phyloP scores from a whole-genome alignment of 164 flowering plant species.

The Sedum album region DNA sequence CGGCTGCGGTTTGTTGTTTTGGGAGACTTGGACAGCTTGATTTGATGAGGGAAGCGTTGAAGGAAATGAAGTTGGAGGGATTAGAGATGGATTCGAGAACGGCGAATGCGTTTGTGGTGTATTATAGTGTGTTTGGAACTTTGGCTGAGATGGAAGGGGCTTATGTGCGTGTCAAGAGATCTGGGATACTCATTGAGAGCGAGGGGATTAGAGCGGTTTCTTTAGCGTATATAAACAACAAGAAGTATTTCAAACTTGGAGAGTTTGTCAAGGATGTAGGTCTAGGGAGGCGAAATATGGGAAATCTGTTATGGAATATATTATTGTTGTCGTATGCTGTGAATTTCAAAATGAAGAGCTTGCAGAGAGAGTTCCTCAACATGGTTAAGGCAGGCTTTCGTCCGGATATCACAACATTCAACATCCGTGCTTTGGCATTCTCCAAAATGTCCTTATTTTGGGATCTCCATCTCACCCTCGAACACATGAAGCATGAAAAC shows the following conservation, averaged over 20 bases:
- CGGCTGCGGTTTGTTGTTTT: conserved; percentile 52
- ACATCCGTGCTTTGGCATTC: conserved; percentile 76
- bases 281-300: conserved; percentile 56
- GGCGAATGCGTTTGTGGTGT: conserved; percentile 54
- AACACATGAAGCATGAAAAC: conserved; percentile 67
- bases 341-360: conserved; percentile 82
- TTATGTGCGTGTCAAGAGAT: conserved; percentile 56
- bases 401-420: conserved; percentile 81
- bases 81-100: conserved; percentile 44
- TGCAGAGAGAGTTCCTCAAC: conserved; percentile 72
- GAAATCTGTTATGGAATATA: conserved; percentile 82
- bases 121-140: conserved; percentile 56
- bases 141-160: conserved; percentile 61
- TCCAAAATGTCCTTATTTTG: conserved; percentile 77
- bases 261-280: conserved; percentile 71
- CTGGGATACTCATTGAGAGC: conserved; percentile 51
- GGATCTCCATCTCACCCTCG: conserved; percentile 86
- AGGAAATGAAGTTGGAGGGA: conserved; percentile 52
- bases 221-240: conserved; percentile 48
- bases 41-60: conserved; percentile 55
- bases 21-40: conserved; percentile 60
- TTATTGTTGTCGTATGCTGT: conserved; percentile 78
- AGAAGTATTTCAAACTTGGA: conserved; percentile 53
- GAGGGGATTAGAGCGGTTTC: conserved; percentile 71
- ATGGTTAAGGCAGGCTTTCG: conserved; percentile 70